phyloP scores from a whole-genome alignment of 164 flowering plant species.

The Vitis rotundifolia region DNA sequence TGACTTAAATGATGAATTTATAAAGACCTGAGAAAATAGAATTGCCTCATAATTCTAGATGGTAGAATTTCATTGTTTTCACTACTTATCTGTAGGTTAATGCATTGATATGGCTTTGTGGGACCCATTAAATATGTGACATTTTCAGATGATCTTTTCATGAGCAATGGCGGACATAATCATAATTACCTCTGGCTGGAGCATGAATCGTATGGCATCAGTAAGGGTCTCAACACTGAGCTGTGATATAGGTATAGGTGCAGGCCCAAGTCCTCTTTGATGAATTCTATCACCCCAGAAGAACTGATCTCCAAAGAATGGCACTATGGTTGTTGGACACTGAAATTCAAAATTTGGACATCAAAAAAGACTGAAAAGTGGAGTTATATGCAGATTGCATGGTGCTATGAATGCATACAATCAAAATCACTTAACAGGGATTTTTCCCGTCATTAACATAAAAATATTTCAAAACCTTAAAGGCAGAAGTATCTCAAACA shows the following conservation, averaged over 20 bases:
- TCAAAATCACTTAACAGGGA: background rate
- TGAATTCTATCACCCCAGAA: slow-evolving; percentile 92
- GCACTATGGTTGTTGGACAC: slow-evolving; percentile 95
- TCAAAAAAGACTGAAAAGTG: background rate
- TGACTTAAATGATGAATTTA: no score
- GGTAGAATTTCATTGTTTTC: no score
- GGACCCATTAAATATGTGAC: background rate
- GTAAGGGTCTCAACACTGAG: slow-evolving; percentile 70
- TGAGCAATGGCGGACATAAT: background rate
- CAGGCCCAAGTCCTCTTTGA: slow-evolving; percentile 78
- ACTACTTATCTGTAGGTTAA: no score
- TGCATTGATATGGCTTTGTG: no score
- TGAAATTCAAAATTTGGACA: slow-evolving; percentile 23
- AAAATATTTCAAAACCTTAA: background rate
- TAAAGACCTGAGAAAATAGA: no score
- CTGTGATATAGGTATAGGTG: slow-evolving; percentile 77
- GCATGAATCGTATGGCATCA: slow-evolving; percentile 80
- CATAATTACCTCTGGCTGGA: slow-evolving; percentile 78
- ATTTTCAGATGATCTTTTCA: background rate
- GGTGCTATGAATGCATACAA: no score
- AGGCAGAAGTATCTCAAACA: background rate
- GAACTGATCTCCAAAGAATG: slow-evolving; percentile 98
- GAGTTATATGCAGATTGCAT: background rate
- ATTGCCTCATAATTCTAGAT: no score
- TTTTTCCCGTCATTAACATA: background rate